phyloP scores from a whole-genome alignment of 768 basidiomycete genomes.

The Russula sp. region DNA sequence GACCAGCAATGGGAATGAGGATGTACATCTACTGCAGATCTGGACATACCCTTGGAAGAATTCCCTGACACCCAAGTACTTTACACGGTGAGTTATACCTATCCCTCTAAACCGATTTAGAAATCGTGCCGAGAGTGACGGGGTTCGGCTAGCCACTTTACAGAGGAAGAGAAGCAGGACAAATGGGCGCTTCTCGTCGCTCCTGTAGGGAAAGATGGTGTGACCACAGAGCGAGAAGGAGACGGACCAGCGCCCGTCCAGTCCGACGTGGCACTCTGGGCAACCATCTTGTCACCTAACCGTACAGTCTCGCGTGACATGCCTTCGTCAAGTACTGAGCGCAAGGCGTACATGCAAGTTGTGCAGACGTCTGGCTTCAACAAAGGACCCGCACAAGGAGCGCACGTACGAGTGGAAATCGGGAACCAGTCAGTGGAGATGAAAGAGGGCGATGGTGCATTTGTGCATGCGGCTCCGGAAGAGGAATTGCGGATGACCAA shows the following conservation, averaged over 20 bases:
- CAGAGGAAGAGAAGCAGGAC: constrained; percentile 39
- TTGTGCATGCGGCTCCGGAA: constrained; percentile 52
- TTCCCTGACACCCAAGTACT: constrained; percentile 73
- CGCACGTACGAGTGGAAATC: constrained; percentile 51
- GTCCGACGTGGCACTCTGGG: constrained; percentile 64
- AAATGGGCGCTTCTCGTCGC: constrained; percentile 69
- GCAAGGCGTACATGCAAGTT: constrained; percentile 81
- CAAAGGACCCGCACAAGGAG: constrained; percentile 52
- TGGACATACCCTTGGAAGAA: constrained; percentile 54
- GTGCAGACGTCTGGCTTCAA: constrained; percentile 85
- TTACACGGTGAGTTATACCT: constrained; percentile 55
- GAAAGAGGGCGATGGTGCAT: constrained; percentile 86
- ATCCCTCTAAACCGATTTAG: neutral
- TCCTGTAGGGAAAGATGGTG: constrained; percentile 54
- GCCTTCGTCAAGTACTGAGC: constrained; percentile 32
- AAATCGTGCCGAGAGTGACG: constrained; percentile 2
- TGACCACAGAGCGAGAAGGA: constrained; percentile 58
- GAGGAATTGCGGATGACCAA: constrained; percentile 56
- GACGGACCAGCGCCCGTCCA: constrained; percentile 81
- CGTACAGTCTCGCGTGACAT: constrained; percentile 54
- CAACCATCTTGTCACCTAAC: constrained; percentile 64
- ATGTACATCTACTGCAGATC: constrained; percentile 65
- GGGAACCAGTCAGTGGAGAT: constrained; percentile 49
- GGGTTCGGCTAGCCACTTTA: constrained; percentile 53
- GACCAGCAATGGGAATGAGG: constrained; percentile 48